phyloP scores from a whole-genome alignment of 129 eudicot genomes.

The Flaveria robusta region DNA sequence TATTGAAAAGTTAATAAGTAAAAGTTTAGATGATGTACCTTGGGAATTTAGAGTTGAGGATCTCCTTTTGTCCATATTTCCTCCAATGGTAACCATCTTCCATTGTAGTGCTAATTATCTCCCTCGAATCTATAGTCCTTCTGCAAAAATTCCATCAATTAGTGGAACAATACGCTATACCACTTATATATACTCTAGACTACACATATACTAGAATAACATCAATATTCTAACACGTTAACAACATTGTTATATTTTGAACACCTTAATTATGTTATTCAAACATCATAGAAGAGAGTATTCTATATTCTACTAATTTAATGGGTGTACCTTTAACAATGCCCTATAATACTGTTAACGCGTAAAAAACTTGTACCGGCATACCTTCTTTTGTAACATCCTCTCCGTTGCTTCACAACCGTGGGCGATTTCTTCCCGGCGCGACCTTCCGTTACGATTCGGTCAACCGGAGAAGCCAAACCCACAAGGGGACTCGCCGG shows the following conservation, averaged over 20 bases:
- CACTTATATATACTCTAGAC: not conserved
- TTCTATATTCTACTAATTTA: no score
- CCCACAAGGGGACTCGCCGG: slow-evolving; percentile 30
- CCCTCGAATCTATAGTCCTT: slow-evolving; percentile 42
- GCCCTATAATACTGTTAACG: no score
- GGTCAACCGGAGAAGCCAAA: slow-evolving; percentile 30
- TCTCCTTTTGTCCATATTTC: slow-evolving; percentile 69
- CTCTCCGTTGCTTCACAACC: slow-evolving; percentile 55
- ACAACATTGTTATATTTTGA: not conserved
- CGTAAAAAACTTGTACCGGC: no score
- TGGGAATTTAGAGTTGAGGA: slow-evolving; percentile 55
- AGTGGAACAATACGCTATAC: not conserved
- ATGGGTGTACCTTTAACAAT: no score
- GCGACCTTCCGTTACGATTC: slow-evolving; percentile 20
- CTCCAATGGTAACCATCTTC: slow-evolving; percentile 72
- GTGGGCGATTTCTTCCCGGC: slow-evolving; percentile 38
- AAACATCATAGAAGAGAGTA: no score
- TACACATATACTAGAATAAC: not conserved
- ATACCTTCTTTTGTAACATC: slow-evolving; percentile 65
- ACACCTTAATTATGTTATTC: no score
- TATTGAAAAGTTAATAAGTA: no score
- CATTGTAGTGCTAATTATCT: slow-evolving; percentile 13
- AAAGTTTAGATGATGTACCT: slow-evolving; percentile 37
- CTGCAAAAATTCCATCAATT: slow-evolving; percentile 34
- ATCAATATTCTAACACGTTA: not conserved